Base-by-base conservation (phyloP, 1,139 yeast species). In the Hyphopichia wangnamkhiaoensis region DNA sequence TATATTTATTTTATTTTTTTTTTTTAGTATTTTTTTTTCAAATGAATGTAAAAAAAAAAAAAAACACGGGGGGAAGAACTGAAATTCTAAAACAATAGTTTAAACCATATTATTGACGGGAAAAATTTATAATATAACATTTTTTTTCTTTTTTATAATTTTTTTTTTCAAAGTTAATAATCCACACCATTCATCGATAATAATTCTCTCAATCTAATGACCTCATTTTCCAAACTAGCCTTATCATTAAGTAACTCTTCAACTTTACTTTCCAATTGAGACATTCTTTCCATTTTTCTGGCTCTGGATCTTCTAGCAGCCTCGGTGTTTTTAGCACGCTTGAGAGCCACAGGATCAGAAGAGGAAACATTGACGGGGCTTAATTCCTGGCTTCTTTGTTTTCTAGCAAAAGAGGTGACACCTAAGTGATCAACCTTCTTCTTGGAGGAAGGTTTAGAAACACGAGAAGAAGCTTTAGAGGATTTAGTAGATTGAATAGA, bases 281-380 rank as follows among this genome's bases (percentile, higher is more conserved):
- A 58, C 88, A 91, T 85, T 63, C 95, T 79, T 62, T 86, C 89
- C 80, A 86, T 82, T 68, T 90, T 89, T 65, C 96, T 82, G 31
- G 96, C 96, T 53, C 98, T 78, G 33, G 97, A 89, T 59, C 97
- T 79, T 64, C 98, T 82, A 13, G 98, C 98, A 45, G 98, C 97
- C 62, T 90, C 96, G 18, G 98, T 91, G 74, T 91, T 91, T 63
- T 91, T 82, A 31, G 97, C 97, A 56, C 98, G 82, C 63, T 91
- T 88, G 56, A 87, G 59, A 38, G 89, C 79, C 42, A 76, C 78
- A 17, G 84, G 80, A 63, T 90, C 96, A 38, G 61, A 63, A 27
- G 74, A 69, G 28, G 72, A 71, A 28, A 77, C 76, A 39, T 82
- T 65, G 41, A 86, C 74, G 12, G 96, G 96, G 46, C 78, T 74